A percentile compares a stretch with the other conserved stretches of the same genome.
phyloP scores from a whole-genome alignment of 2,329 filamentous ascomycete genomes.

The Neonectria coccinea region DNA sequence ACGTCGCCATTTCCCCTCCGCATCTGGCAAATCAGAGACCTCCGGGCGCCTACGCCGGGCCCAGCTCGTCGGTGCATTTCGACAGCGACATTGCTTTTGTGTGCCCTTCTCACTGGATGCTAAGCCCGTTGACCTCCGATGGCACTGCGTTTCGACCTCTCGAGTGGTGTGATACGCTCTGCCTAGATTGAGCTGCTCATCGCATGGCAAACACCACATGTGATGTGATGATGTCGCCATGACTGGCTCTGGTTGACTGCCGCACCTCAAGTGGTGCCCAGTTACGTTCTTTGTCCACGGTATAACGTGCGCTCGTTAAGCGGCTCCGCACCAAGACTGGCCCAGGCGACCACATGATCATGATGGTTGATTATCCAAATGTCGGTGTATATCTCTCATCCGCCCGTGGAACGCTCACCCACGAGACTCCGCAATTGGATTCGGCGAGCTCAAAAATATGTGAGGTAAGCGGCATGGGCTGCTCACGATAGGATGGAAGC shows the following conservation, averaged over 20 bases:
- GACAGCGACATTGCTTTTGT: constrained; percentile 34
- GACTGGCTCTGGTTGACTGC: constrained; percentile 26
- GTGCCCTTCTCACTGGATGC: constrained; percentile 22
- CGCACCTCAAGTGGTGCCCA: constrained; percentile 23
- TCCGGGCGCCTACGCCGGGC: constrained; percentile 40
- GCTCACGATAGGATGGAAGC: constrained; percentile 16
- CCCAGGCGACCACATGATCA: constrained; percentile 40
- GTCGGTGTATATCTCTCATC: constrained; percentile 41
- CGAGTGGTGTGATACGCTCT: constrained; percentile 18
- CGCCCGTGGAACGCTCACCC: constrained; percentile 22
- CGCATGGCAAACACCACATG: constrained; percentile 37
- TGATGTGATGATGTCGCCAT: constrained; percentile 38
- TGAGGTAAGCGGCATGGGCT: constrained; percentile 15
- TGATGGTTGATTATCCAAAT: constrained; percentile 40
- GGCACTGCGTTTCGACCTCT: constrained; percentile 25
- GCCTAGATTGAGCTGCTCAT: constrained; percentile 9
- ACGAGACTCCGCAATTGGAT: constrained; percentile 35
- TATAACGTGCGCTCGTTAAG: constrained; percentile 20
- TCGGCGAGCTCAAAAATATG: constrained; percentile 21
- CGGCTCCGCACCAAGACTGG: constrained; percentile 29
- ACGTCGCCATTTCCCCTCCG: constrained; percentile 31
- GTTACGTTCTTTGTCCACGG: constrained; percentile 19
- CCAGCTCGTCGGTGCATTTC: constrained; percentile 44
- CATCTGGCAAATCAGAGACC: constrained; percentile 40
- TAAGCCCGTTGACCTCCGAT: constrained; percentile 8